These are phyloP conservation scores for Lasiodiplodia gonubiensis DNA, from an alignment of 2,329 filamentous ascomycete species.

Conservation along the genomic window DNA sequence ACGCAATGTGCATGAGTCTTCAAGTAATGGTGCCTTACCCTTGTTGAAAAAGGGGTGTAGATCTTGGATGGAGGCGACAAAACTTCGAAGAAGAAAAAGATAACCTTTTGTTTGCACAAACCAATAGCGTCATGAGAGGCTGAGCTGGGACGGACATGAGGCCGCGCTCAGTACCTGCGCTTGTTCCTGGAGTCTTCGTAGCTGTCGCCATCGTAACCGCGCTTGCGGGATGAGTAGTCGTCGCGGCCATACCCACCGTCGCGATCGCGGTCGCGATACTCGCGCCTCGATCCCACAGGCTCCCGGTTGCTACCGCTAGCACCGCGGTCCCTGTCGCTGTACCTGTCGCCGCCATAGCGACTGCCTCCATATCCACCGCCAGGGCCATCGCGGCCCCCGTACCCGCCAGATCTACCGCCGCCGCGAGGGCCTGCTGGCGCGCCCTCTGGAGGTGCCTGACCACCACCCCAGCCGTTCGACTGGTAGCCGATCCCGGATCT, in stretches of 20 bases:
- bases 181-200: conserved; percentile 75
- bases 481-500: conserved; percentile 55
- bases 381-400: conserved; percentile 30
- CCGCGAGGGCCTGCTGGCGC: conserved; percentile 56
- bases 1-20: conserved; percentile 10
- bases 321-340: conserved; percentile 41
- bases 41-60: conserved; percentile 27
- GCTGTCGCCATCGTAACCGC: conserved; percentile 73
- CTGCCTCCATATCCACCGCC: conserved; percentile 45
- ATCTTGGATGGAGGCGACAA: conserved; percentile 5
- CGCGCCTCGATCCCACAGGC: conserved; percentile 73
- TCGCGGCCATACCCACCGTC: conserved; percentile 29
- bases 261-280: conserved; percentile 52
- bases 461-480: conserved; percentile 47
- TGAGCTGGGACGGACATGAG: conserved; percentile 22
- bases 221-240: conserved; percentile 58
- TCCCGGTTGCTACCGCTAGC: conserved; percentile 82
- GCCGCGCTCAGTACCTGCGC: conserved; percentile 56
- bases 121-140: conserved; percentile 9
- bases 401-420: conserved; percentile 41
- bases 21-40: conserved; percentile 25
- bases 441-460: conserved; percentile 49
- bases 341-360: conserved; percentile 51
- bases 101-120: conserved; percentile 30
- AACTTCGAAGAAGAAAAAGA: conserved; percentile 24